These are phyloP conservation scores for Rhododendron simsii DNA, from an alignment of 148 eudicot genomes.

Conservation along the genomic window DNA sequence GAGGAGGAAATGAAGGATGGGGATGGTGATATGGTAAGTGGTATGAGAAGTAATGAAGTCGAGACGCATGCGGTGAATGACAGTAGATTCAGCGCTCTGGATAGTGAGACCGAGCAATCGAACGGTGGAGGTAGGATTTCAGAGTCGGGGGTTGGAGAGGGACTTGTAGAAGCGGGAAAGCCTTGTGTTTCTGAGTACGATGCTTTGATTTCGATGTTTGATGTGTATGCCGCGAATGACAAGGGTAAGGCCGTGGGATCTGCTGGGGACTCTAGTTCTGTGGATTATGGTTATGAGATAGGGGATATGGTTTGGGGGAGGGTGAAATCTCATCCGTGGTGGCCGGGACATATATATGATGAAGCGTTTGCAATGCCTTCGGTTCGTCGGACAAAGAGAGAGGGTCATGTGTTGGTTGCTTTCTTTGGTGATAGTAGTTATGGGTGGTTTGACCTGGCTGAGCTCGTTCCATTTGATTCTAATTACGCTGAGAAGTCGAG, in stretches of 20 bases:
- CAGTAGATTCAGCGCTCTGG: not conserved
- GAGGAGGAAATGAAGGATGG: not conserved
- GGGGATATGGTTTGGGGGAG: conserved; percentile 99
- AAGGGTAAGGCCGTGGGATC: conserved; percentile 10
- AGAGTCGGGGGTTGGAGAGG: conserved; percentile 4
- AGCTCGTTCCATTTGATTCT: conserved; percentile 66
- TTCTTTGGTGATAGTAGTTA: conserved; percentile 95
- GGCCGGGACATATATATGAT: conserved; percentile 81
- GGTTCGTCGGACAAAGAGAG: conserved; percentile 62
- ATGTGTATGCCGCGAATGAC: conserved; percentile 26
- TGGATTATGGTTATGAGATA: conserved; percentile 46
- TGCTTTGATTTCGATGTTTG: conserved; percentile 20
- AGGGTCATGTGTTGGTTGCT: conserved; percentile 77
- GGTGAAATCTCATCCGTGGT: conserved; percentile 99
- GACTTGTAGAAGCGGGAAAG: conserved; percentile 2
- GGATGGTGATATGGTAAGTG: not conserved
- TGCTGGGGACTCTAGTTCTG: conserved; percentile 8
- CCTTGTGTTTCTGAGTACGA: conserved; percentile 12
- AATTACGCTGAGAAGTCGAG: conserved; percentile 59
- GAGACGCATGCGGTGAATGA: not conserved
- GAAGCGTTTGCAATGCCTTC: conserved; percentile 68
- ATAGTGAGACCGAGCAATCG: not conserved
- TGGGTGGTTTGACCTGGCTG: conserved; percentile 83
- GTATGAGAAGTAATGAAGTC: not conserved
- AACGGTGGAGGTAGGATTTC: conserved; percentile 4